Conservation (phyloP, 208 protist genomes). For the Trypanosoma rangeli region DNA sequence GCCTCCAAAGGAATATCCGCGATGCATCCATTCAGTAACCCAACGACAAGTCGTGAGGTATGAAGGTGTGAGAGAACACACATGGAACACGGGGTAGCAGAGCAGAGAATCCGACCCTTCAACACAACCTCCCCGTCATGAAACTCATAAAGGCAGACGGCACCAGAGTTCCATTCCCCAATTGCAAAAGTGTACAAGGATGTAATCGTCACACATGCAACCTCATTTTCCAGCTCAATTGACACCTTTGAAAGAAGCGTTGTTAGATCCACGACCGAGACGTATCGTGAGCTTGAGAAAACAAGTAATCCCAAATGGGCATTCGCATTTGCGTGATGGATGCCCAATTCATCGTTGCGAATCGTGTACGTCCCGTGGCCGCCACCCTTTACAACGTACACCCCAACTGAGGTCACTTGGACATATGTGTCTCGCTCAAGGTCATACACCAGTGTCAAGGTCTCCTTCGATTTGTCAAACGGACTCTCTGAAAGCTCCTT, state of each 20-base stretch:
- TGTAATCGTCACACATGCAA: constrained; percentile 21
- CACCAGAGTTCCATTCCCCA: constrained; percentile 25
- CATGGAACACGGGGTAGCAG: constrained; percentile 26
- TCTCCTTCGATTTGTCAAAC: constrained; percentile 26
- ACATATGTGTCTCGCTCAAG: constrained; percentile 10
- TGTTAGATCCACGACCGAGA: constrained; percentile 14
- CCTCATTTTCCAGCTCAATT: constrained; percentile 22
- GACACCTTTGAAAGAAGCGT: background rate
- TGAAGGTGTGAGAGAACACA: constrained; percentile 19
- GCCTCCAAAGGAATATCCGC: constrained; percentile 20
- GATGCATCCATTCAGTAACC: constrained; percentile 30
- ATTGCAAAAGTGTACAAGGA: constrained; percentile 22
- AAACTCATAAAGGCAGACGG: constrained; percentile 21
- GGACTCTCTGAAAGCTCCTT: constrained; percentile 19
- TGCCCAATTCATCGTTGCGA: background rate
- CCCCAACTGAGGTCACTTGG: constrained; percentile 25
- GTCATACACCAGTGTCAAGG: constrained; percentile 18
- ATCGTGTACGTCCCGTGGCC: constrained; percentile 19
- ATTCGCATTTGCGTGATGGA: constrained; percentile 21
- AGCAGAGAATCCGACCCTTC: constrained; percentile 15
- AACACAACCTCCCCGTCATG: background rate
- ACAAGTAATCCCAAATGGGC: constrained; percentile 18
- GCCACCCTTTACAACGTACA: constrained; percentile 12
- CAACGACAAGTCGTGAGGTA: constrained; percentile 22
- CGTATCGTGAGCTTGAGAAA: constrained; percentile 17